phyloP scores from a whole-genome alignment of 164 flowering plant genomes.

The Liquidambar formosana region DNA sequence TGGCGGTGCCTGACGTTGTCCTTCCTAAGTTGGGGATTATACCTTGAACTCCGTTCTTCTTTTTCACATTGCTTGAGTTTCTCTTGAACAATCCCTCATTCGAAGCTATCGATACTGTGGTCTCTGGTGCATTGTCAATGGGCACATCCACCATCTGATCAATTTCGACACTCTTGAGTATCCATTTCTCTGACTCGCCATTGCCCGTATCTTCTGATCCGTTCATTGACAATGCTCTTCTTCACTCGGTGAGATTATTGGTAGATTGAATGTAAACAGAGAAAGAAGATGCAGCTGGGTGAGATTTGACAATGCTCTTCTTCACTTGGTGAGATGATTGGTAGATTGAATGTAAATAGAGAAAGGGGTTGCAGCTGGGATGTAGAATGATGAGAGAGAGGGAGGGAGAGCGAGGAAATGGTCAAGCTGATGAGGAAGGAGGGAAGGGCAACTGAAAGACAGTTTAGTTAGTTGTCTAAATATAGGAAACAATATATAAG shows the following conservation, averaged over 20 bases:
- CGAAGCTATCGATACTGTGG: background rate
- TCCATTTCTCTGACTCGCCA: constrained; percentile 40
- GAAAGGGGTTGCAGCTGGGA: constrained; percentile 3
- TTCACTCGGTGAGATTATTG: background rate
- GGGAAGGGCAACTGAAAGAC: background rate
- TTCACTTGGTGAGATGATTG: too few relatives aligned
- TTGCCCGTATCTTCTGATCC: background rate
- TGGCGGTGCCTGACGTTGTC: constrained; percentile 41
- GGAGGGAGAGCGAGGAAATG: constrained; percentile 1
- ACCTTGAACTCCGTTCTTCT: constrained; percentile 17
- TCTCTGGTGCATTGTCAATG: constrained; percentile 6
- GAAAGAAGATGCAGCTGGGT: constrained; percentile 6
- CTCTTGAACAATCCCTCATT: constrained; percentile 13
- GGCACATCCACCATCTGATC: constrained; percentile 37
- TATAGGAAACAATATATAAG: too few relatives aligned
- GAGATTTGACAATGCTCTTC: too few relatives aligned
- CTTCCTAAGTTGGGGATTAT: constrained; percentile 30
- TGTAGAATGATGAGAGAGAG: background rate
- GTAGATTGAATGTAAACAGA: background rate
- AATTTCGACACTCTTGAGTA: constrained; percentile 42
- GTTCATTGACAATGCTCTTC: too few relatives aligned
- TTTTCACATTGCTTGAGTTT: constrained; percentile 21
- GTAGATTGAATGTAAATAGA: background rate
- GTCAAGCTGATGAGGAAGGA: background rate
- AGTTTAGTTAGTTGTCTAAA: constrained; percentile 10